Conservation (phyloP, 768 basidiomycete genomes). For the Calocera viscosa region DNA sequence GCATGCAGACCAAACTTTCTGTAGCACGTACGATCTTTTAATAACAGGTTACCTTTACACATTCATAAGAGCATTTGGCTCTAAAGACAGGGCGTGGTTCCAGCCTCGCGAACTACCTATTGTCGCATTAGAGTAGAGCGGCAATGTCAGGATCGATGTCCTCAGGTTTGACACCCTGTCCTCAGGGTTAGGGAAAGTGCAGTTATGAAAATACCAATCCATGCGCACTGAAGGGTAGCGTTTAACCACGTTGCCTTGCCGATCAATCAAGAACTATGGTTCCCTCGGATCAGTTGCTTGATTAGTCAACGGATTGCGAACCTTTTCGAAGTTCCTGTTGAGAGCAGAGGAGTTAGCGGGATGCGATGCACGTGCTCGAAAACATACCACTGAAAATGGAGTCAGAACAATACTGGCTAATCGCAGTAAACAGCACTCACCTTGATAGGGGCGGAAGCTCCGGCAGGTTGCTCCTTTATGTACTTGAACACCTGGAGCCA, state of each 20-base stretch:
- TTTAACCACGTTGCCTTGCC: conserved; percentile 59
- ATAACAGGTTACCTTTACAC: no score
- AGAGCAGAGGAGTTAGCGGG: conserved; percentile 51
- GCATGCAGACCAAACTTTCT: no score
- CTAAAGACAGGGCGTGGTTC: no score
- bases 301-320: neutral
- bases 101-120: no score
- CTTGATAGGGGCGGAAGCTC: conserved; percentile 64
- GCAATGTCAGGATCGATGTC: neutral
- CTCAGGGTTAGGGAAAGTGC: neutral
- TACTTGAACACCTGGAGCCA: conserved; percentile 53
- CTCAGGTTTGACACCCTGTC: neutral
- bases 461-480: conserved; percentile 69
- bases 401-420: neutral
- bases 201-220: neutral
- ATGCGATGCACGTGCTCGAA: conserved; percentile 36
- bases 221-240: conserved; percentile 47
- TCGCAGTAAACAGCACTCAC: conserved; percentile 28
- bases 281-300: neutral
- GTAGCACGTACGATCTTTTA: no score
- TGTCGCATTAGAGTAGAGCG: neutral
- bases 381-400: neutral
- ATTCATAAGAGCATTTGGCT: no score
- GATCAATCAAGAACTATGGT: conserved; percentile 56
- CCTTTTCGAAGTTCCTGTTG: neutral